Base-by-base conservation (phyloP, 768 basidiomycete species). In the Hygrophoropsis aurantiaca region DNA sequence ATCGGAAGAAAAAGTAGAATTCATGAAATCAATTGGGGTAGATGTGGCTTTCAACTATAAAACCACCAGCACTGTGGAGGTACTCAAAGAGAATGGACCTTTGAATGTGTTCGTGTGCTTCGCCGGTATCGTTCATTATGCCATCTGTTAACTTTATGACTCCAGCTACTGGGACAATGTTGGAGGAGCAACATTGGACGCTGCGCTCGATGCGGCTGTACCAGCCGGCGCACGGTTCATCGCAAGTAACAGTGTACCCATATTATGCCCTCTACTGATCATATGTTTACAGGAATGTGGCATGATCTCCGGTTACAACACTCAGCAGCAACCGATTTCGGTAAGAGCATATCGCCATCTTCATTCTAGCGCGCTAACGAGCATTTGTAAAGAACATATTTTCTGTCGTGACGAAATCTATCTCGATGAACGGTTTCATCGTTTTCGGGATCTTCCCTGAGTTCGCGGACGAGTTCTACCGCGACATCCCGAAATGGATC, bases 31-130 rank as follows among this genome's bases (percentile, higher is more conserved):
- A 3, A 54, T 85, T 15, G 87, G 85, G 1, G 79, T 80, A 0
- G 85, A 90, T 53, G 75, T 84, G 5, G 80, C 74, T 1, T 87
- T 87, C 70, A 87, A 89, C 61, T 88, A 85, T 67, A 85, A 90
- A 73, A 86, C 75, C 0, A 69, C 69, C 1, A 67, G 68, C 39
- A 80, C 78, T 0, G 56, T 55, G 1, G 77, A 82, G 11, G 68
- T 85, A 3, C 65, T 90, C 30, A 58, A 59, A 49, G 72, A 73
- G 48, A 74, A 87, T 52, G 84, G 84, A 2, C 79, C 76, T 0
- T 72, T 85, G 37, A 69, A 83, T 55, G 62, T 82, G 68, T 80
- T 62, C 50, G 51, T 53, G 23, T 30, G 7, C 13, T 30, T 30
- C 13, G 6, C 6, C 13, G 13, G 13, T 13, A 13, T 30, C 7